These are phyloP conservation scores for Kwoniella sp. DNA, from an alignment of 768 basidiomycete species.

Conservation along the genomic window DNA sequence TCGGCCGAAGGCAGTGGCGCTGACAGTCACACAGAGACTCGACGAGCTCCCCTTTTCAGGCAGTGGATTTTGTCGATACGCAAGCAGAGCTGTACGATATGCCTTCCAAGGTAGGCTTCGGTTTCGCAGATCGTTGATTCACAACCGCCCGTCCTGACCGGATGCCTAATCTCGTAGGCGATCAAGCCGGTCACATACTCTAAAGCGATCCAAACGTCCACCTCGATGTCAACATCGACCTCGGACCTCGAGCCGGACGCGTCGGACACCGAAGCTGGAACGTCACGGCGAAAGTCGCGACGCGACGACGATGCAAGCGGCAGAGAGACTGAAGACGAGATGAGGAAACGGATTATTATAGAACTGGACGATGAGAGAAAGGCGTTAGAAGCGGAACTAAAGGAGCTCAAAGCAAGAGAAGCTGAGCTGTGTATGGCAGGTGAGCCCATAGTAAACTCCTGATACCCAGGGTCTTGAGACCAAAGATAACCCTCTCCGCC, in stretches of 20 bases:
- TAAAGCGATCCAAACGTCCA: slow-evolving; percentile 47
- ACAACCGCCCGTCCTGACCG: not conserved
- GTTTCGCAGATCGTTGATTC: slow-evolving; percentile 2
- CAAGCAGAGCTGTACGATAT: slow-evolving; percentile 87
- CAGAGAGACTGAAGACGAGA: slow-evolving; percentile 62
- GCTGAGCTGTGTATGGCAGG: slow-evolving; percentile 28
- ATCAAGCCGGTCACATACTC: slow-evolving; percentile 47
- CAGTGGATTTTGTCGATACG: slow-evolving; percentile 77
- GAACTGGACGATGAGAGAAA: slow-evolving; percentile 77
- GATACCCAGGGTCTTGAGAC: not conserved
- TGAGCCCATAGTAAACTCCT: slow-evolving; percentile 8
- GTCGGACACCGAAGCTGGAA: slow-evolving; percentile 56
- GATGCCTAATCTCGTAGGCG: not conserved
- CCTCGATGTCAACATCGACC: slow-evolving; percentile 23
- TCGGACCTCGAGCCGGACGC: slow-evolving; percentile 34
- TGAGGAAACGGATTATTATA: slow-evolving; percentile 73
- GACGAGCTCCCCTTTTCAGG: slow-evolving; percentile 45
- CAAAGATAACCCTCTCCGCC: not conserved
- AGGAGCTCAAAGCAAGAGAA: slow-evolving; percentile 36
- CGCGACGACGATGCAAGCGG: slow-evolving; percentile 24
- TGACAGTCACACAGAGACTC: slow-evolving; percentile 12
- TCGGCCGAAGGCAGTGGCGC: not conserved
- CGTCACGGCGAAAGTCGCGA: slow-evolving; percentile 38
- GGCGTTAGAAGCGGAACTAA: slow-evolving; percentile 72
- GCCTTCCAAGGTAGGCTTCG: slow-evolving; percentile 73